Base-by-base conservation (phyloP, 345 rosid genomes). In the Turnera subulata region DNA sequence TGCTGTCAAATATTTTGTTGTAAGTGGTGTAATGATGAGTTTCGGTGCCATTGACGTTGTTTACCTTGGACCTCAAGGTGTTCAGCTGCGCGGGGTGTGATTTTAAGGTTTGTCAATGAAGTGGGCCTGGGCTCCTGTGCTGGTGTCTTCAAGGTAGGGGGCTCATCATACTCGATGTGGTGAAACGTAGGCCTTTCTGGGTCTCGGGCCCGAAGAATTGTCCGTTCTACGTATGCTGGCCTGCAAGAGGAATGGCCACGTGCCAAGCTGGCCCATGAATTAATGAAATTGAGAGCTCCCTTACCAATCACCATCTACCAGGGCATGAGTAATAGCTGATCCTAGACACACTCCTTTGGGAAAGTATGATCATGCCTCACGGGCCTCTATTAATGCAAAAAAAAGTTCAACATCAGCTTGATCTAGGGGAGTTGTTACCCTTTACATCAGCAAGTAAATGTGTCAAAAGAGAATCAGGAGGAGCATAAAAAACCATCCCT, bases 321-420 rank as follows among this genome's bases (percentile, higher is more conserved):
- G n/a, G 6, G 0, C 11, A 16, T 68, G 68, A 20, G 50, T 58
- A 16, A 43, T 32, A 1, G 42, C 44, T 11, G 26, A 1, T 51
- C 64, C 51, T 1, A 69, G 59, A 11, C 51, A 63, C 16, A 69
- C 60, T 3, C 63, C 63, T 1, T n/a, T n/a, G n/a, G n/a, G n/a
- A n/a, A n/a, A n/a, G n/a, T n/a, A n/a, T n/a, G n/a, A n/a, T n/a
- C n/a, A n/a, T n/a, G n/a, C n/a, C n/a, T 63, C 67, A 5, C 68
- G 56, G 0, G 35, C 35, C 4, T 29, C 8, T 4, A 29, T 29
- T 29, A 29, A 29, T 29, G 4, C 4, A 3, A 29, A 4, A 29
- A 8, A 29, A 3, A 29, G n/a, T n/a, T n/a, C n/a, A n/a, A n/a
- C n/a, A n/a, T n/a, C n/a, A n/a, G n/a, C n/a, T n/a, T n/a, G n/a